Evolutionary conservation across 331 rosid genomes (phyloP), one percentile per base, ranked within the genome.

Genomic region (Quercus phellos): DNA sequence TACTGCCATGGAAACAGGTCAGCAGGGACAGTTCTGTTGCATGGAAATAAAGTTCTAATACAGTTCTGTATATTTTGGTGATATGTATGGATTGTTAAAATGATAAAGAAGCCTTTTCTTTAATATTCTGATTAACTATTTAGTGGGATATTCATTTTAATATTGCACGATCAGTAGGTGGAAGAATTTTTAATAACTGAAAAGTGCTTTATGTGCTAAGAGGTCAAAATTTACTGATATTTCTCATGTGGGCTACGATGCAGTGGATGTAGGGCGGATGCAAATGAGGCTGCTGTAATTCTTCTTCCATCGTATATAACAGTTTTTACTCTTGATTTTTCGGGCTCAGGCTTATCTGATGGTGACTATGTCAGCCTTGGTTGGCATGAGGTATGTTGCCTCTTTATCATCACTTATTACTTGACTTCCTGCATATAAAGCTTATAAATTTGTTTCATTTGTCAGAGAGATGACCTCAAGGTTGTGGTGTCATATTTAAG

Each of bases 221-320:
- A 79, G 61, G 21, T 46, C 27, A 29, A 55, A 75, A 54, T 76
- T 63, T 70, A 58, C 80, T 87, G 43, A 81, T 71, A 68, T 69
- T 77, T 75, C 50, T 35, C 76, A 46, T 75, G 55, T 73, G 81
- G 77, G 72, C 71, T 75, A 83, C 70, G 60, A 79, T 92, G 91
- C 95, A 94, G 99, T 89, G 99, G 99, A 72, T 95, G 99, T 84
- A 87, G 99, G 85, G 99, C 99, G 68, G 99, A 95, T 76, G 98
- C 98, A 66, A 95, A 95, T 85, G 99, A 95, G 86, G 98, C 99
- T 66, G 97, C 99, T 51, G 97, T 91, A 68, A 91, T 93, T 84
- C 97, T 95, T 78, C 96, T 95, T 81, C 99, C 99, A 51, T 91
- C 99, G 82, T 90, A 95, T 79, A 93, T 95, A 80, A 92, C 98